These are phyloP conservation scores for Lachancea lanzarotensis DNA, from an alignment of 805 yeast genomes.

Conservation along the genomic window DNA sequence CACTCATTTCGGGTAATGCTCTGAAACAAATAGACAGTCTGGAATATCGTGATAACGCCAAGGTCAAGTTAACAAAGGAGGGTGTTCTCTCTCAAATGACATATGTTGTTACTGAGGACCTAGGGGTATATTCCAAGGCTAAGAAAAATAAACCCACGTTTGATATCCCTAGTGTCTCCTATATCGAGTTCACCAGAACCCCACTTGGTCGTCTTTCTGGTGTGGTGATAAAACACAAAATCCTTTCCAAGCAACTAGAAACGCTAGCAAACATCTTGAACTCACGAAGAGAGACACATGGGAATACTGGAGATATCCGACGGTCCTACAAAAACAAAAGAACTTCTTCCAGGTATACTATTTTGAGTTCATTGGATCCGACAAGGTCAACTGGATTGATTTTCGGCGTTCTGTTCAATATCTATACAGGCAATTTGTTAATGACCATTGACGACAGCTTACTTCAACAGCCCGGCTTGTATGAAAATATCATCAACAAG, in stretches of 20 bases:
- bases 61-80: conserved; percentile 27
- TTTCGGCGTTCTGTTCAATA: conserved; percentile 69
- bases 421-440: conserved; percentile 76
- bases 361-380: conserved; percentile 59
- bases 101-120: conserved; percentile 67
- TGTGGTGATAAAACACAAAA: conserved; percentile 84
- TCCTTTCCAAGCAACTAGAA: conserved; percentile 82
- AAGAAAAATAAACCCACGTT: conserved; percentile 55
- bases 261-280: conserved; percentile 62
- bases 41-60: conserved; percentile 37
- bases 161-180: conserved; percentile 79
- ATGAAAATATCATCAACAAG: conserved; percentile 71
- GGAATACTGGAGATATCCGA: conserved; percentile 43
- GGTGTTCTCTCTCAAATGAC: conserved; percentile 27
- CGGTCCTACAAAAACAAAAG: conserved; percentile 33
- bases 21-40: conserved; percentile 66
- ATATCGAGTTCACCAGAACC: conserved; percentile 84
- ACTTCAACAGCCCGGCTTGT: conserved; percentile 76
- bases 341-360: conserved; percentile 40
- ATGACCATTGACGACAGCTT: conserved; percentile 72
- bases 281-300: conserved; percentile 42
- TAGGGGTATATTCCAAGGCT: conserved; percentile 64
- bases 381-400: conserved; percentile 82
- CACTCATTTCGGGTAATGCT: conserved; percentile 75
- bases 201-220: conserved; percentile 91